Evolutionary conservation across 1,139 yeast genomes (phyloP), one percentile per base, ranked within the genome.

Genomic region (Yamadazyma dendronema): DNA sequence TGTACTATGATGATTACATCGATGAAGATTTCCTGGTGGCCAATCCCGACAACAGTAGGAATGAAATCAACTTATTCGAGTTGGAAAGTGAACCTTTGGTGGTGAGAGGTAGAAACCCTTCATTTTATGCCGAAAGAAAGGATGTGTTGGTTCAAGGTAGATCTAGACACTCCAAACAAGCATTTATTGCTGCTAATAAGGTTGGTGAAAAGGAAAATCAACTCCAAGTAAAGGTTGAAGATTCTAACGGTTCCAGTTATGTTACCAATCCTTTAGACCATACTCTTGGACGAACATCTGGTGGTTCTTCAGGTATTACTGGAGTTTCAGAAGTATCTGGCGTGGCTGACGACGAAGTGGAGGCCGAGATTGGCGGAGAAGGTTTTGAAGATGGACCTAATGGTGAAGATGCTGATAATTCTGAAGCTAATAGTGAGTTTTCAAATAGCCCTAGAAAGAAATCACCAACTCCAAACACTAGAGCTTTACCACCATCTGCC

Each of bases 81-180:
- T 43, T 69, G 22, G 52, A 50, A 7, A 68, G 74, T 50, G 69
- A 69, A 24, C 84, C 84, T 1, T 74, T 80, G 4, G 77, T 79
- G 23, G 86, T 80, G 3, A 59, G 87, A 42, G 87, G 86, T 3
- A 59, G 86, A 41, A 81, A 80, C 48, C 86, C 87, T 3, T 67
- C 79, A 19, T 81, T 81, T 48, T 80, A 80, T 49, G 69, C 73
- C 19, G 80, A 77, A 42, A 59, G 81, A 40, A 74, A 74, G 32
- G 82, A 79, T 49, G 56, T 77, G 19, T 49, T 69, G 37, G 64
- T 69, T 16, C 61, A 59, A 40, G 58, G 61, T 3, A 50, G 68
- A 39, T 40, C 56, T 11, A 49, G 55, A 8, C 48, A 41, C 22
- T 44, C 49, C 24, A 53, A 46, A 35, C 43, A 50, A 16, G 56